Evolutionary conservation across 2,329 filamentous ascomycete genomes (phyloP).

Genomic region (Fusarium temperatum): DNA sequence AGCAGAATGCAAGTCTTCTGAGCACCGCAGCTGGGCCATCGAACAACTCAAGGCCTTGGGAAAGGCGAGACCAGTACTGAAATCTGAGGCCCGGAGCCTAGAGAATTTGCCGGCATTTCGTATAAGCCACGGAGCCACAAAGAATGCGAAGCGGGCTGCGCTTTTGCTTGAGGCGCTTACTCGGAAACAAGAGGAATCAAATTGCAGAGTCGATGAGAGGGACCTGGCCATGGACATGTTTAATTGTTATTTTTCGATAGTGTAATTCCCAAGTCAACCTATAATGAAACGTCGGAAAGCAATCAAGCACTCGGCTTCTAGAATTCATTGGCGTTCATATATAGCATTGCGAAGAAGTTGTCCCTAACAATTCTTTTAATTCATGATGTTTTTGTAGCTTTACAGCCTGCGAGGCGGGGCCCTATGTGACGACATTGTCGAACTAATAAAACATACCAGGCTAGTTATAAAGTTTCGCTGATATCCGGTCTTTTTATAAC

Average conservation of each 20-base stretch:
- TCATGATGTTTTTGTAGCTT: accelerated
- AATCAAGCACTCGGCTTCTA: background rate
- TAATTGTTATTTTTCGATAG: constrained; percentile 2
- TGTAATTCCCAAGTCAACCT: background rate
- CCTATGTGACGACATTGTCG: background rate
- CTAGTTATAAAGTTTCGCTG: background rate
- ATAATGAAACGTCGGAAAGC: background rate
- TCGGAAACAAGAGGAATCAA: background rate
- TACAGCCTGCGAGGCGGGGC: accelerated
- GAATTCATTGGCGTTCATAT: accelerated
- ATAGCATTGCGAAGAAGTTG: background rate
- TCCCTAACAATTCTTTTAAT: accelerated
- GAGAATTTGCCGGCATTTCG: background rate
- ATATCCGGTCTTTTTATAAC: background rate
- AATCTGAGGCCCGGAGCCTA: background rate
- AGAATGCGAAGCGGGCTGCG: background rate
- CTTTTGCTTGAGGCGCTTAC: background rate
- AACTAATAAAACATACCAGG: accelerated
- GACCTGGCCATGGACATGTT: constrained; percentile 4
- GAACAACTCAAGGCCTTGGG: background rate
- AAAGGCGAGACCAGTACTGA: background rate
- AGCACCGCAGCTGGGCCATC: background rate
- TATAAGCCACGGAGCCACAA: background rate
- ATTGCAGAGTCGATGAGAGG: background rate
- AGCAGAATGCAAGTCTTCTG: background rate